Base-by-base conservation (phyloP, 306 rosid genomes). In the Castanea crenata region DNA sequence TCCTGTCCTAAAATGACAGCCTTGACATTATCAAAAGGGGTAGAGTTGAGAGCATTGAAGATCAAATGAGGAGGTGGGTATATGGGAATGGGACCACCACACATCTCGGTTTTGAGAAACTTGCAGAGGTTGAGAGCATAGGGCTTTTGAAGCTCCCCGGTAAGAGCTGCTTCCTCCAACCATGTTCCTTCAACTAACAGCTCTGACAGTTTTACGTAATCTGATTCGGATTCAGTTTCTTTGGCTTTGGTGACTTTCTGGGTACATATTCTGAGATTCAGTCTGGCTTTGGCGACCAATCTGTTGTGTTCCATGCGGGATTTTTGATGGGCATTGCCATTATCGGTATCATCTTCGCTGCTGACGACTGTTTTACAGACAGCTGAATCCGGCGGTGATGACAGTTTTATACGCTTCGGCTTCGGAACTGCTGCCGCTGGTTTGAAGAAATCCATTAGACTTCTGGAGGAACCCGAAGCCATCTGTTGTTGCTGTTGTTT, bases 1-100 rank as follows among this genome's bases (percentile, higher is more conserved):
- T 95, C 99, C 97, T 91, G 98, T 14, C 99, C 99, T 71, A 95
- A 95, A 77, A 93, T 90, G 1, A 93, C 98, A 80, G 88, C 97
- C 83, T 95, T 95, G 54, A 93, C 94, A 5, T 69, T 59, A 38
- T 85, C 82, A 69, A 95, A 95, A 68, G 96, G 89, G 10, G 98
- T 95, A 68, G 99, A 89, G 58, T 95, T 95, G 31, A 95, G 91
- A 58, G 99, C 99, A 69, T 93, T 89, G 88, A 95, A 95, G 76
- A 95, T 88, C 93, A 95, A 90, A 57, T 86, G 90, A 4, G 86
- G 71, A 44, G 98, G 98, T n/a, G 98, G 99, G 76, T 83, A 91
- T 11, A 95, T 88, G 34, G 88, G 83, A 15, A 76, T 81, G 3
- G 74, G 61, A 41, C 72, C 78, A n/a, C 84, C 70, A 20, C 79